phyloP scores from a whole-genome alignment of 352 stramenopile species.

The Phytophthora brassicae region DNA sequence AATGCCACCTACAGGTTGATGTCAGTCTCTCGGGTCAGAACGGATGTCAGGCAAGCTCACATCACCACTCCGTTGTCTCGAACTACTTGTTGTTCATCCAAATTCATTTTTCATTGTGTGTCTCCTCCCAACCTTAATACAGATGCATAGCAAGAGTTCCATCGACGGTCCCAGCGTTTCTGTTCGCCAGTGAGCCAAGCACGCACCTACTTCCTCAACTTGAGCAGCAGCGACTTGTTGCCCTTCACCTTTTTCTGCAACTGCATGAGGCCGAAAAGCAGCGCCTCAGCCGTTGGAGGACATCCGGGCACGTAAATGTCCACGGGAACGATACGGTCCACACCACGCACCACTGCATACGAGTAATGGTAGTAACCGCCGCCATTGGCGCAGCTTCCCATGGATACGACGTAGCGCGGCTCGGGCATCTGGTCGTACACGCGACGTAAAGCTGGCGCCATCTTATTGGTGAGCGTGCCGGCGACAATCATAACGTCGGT shows the following conservation, averaged over 20 bases:
- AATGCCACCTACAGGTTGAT: no score
- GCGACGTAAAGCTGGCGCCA: slow-evolving; percentile 96
- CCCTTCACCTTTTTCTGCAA: slow-evolving; percentile 99
- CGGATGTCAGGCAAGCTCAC: no score
- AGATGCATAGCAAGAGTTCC: slow-evolving; percentile 9
- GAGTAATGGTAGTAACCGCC: slow-evolving; percentile 95
- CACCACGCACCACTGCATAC: slow-evolving; percentile 97
- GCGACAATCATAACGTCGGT: slow-evolving; percentile 99
- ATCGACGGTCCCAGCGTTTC: neutral
- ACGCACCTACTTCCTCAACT: slow-evolving; percentile 93
- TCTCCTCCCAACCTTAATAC: slow-evolving; percentile 21
- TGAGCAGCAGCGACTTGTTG: slow-evolving; percentile 96
- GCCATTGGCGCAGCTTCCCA: slow-evolving; percentile 98
- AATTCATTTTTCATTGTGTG: slow-evolving; percentile 26
- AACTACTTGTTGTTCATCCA: slow-evolving; percentile 18
- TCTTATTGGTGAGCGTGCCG: slow-evolving; percentile 99
- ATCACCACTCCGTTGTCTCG: no score
- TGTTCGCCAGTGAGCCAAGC: slow-evolving; percentile 21
- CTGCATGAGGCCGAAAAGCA: slow-evolving; percentile 98
- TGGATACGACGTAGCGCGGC: slow-evolving; percentile 97
- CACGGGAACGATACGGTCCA: slow-evolving; percentile 97
- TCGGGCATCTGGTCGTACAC: slow-evolving; percentile 99
- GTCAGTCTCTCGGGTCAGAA: no score
- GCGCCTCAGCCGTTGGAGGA: slow-evolving; percentile 96
- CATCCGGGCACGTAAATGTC: slow-evolving; percentile 99